Conservation (phyloP, 768 basidiomycete genomes). For the button mushroom (Agaricus bisporus) region DNA sequence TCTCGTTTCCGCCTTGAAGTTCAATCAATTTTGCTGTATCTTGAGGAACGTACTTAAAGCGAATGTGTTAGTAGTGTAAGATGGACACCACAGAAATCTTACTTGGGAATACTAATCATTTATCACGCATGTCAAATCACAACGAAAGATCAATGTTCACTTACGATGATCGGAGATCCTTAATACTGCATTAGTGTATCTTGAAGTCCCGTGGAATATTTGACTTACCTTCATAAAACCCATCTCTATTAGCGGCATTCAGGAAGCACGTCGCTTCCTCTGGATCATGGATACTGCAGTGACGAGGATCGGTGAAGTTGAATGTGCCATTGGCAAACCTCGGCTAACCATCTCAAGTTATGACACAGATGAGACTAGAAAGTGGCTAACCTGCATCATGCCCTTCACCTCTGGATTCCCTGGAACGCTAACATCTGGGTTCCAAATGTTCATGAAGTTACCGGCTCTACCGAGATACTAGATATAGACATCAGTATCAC, state of each 20-base stretch:
- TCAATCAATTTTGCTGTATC: constrained; percentile 57
- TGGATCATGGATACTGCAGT: constrained; percentile 62
- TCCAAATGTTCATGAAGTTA: constrained; percentile 58
- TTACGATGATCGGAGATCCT: constrained; percentile 51
- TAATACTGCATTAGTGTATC: constrained; percentile 5
- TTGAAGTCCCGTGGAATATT: background rate
- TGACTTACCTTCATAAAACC: constrained; percentile 50
- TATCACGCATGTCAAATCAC: background rate
- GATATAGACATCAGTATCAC: background rate
- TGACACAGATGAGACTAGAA: background rate
- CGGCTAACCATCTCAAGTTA: constrained; percentile 28
- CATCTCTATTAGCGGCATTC: constrained; percentile 47
- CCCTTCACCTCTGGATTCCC: constrained; percentile 40
- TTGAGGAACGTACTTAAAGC: constrained; percentile 51
- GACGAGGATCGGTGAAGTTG: constrained; percentile 60
- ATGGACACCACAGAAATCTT: constrained; percentile 5
- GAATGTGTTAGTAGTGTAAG: background rate
- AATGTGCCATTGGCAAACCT: constrained; percentile 51
- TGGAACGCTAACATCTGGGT: constrained; percentile 47
- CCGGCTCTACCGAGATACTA: constrained; percentile 49
- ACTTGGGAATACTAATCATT: constrained; percentile 49
- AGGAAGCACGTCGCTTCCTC: constrained; percentile 52
- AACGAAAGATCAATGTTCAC: constrained; percentile 14
- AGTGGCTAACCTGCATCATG: constrained; percentile 49
- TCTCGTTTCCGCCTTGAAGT: constrained; percentile 51